These are phyloP conservation scores for Entomortierella lignicola DNA, from an alignment of 192 early-diverging fungal species.

Conservation along the genomic window DNA sequence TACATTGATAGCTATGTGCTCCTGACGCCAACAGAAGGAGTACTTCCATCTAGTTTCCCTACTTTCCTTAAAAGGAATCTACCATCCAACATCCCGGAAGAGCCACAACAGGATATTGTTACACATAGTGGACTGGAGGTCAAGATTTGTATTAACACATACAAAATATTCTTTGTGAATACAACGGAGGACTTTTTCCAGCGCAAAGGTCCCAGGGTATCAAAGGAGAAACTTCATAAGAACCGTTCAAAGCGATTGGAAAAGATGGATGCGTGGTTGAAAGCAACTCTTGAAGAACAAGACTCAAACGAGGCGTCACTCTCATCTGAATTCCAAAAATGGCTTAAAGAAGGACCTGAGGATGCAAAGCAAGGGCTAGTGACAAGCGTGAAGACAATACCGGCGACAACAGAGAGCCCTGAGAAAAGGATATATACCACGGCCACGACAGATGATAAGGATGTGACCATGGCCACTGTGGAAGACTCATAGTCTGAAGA, in stretches of 20 bases:
- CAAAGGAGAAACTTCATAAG: conserved; percentile 24
- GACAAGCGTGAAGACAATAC: conserved; percentile 16
- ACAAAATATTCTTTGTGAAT: conserved; percentile 97
- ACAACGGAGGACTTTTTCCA: conserved; percentile 93
- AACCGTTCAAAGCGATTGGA: conserved; percentile 16
- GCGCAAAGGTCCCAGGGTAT: conserved; percentile 43
- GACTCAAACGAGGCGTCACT: conserved; percentile 21
- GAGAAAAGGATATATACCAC: conserved; percentile 46
- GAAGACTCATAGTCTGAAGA: conserved; percentile 20
- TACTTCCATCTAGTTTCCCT: conserved; percentile 65
- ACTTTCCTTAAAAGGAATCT: conserved; percentile 83
- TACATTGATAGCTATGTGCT: conserved; percentile 97
- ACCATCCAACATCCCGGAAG: conserved; percentile 54
- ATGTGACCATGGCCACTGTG: conserved; percentile 32
- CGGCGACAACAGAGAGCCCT: conserved; percentile 6
- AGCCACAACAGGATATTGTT: conserved; percentile 56
- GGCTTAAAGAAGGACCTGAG: conserved; percentile 44
- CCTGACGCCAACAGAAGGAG: conserved; percentile 84
- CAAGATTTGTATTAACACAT: conserved; percentile 97
- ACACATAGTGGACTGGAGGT: conserved; percentile 82
- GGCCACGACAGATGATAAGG: conserved; percentile 16
- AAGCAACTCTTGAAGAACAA: conserved; percentile 30
- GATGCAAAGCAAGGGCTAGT: conserved; percentile 22
- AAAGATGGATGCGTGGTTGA: conserved; percentile 53
- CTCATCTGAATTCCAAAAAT: conserved; percentile 26